phyloP scores from a whole-genome alignment of 805 yeast genomes.

The Blastobotrys muscicola region DNA sequence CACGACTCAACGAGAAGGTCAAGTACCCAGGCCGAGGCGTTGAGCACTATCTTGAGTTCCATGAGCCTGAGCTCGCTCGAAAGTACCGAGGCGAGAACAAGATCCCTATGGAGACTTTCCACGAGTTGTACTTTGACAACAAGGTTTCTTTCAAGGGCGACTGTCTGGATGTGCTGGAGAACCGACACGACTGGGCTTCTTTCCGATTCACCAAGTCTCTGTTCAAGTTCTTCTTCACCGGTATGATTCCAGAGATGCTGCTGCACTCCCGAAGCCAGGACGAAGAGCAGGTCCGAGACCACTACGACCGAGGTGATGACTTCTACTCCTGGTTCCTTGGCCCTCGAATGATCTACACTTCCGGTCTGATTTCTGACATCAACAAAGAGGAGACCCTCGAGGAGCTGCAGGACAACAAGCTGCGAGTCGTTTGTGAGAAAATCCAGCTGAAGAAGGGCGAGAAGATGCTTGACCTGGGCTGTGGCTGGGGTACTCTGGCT shows the following conservation, averaged over 20 bases:
- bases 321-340: conserved; percentile 91
- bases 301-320: conserved; percentile 94
- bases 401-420: conserved; percentile 77
- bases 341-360: conserved; percentile 88
- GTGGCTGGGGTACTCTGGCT: conserved; percentile 95
- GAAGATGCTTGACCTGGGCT: conserved; percentile 72
- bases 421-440: conserved; percentile 80
- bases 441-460: conserved; percentile 67
- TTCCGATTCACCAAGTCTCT: conserved; percentile 69
- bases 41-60: conserved; percentile 73
- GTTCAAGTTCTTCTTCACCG: conserved; percentile 72
- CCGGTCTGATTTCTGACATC: conserved; percentile 73
- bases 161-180: conserved; percentile 72
- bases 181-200: conserved; percentile 84
- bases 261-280: conserved; percentile 89
- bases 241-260: conserved; percentile 88
- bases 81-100: conserved; percentile 66
- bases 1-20: conserved; percentile 71
- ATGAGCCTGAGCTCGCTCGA: conserved; percentile 55
- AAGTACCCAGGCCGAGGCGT: conserved; percentile 68
- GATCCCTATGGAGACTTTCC: conserved; percentile 90
- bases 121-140: conserved; percentile 72
- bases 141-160: conserved; percentile 86
- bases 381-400: conserved; percentile 58
- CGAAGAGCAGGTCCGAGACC: conserved; percentile 93